A percentile compares a stretch with the other conserved stretches of the same genome.
Evolutionary conservation across 176 grass and related monocot genomes (phyloP).

Genomic region (Oropetium thomaeum): DNA sequence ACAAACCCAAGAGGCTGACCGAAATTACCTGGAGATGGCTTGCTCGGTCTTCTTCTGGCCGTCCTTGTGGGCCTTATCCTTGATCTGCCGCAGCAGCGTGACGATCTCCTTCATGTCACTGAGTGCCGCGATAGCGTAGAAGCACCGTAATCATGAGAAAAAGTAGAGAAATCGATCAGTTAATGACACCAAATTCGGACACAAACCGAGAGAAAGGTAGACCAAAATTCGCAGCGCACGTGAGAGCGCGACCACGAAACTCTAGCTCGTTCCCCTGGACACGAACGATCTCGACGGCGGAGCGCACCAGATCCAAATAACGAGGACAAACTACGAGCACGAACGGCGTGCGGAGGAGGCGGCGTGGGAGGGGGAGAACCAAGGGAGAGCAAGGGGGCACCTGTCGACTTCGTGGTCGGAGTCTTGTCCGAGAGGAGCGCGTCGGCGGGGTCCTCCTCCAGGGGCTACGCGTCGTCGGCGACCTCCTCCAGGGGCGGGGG

Average conservation of each 20-base stretch:
- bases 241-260: no score
- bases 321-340: not conserved
- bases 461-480: no score
- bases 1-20: not conserved
- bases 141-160: slow-evolving; percentile 12
- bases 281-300: not conserved
- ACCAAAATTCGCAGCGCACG: not conserved
- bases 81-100: slow-evolving; percentile 61
- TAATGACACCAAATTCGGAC: not conserved
- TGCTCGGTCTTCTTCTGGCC: slow-evolving; percentile 80
- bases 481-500: no score
- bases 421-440: slow-evolving; percentile 40
- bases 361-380: no score
- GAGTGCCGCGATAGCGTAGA: not conserved
- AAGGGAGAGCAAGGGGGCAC: no score
- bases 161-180: not conserved
- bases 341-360: not conserved
- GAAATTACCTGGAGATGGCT: slow-evolving; percentile 65
- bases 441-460: slow-evolving; percentile 35
- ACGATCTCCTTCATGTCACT: slow-evolving; percentile 78
- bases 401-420: slow-evolving; percentile 42
- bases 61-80: slow-evolving; percentile 71
- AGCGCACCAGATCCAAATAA: not conserved
- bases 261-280: no score
- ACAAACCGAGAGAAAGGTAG: not conserved